Evolutionary conservation across 2,329 filamentous ascomycete species (phyloP).

Genomic region (Epicoccum nigrum): DNA sequence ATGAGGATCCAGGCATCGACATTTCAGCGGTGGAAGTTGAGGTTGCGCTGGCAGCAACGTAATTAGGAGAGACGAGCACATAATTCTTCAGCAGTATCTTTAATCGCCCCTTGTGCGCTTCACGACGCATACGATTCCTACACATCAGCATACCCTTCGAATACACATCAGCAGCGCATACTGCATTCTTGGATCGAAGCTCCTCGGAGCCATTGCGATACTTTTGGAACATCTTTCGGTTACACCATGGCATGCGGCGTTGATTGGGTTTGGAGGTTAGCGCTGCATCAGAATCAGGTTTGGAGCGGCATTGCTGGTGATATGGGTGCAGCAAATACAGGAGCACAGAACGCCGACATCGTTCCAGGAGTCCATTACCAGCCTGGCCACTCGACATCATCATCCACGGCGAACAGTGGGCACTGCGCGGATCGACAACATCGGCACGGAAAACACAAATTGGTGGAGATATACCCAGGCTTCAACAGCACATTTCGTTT

Average conservation of each 20-base stretch:
- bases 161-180: constrained; percentile 9
- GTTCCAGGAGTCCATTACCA: not conserved
- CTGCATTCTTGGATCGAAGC: constrained; percentile 12
- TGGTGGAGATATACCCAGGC: constrained; percentile 14
- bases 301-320: constrained; percentile 13
- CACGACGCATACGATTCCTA: constrained; percentile 17
- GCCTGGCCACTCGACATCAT: not conserved
- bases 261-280: constrained; percentile 9
- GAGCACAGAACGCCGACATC: constrained; percentile 1
- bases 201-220: constrained; percentile 15
- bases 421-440: not conserved
- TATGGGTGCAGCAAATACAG: constrained; percentile 9
- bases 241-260: constrained; percentile 18
- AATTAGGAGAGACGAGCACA: constrained; percentile 7
- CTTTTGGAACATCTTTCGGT: constrained; percentile 12
- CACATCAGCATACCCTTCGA: constrained; percentile 13
- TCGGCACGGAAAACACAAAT: constrained; percentile 7
- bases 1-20: constrained; percentile 3
- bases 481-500: constrained; percentile 16
- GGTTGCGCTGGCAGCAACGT: constrained; percentile 13
- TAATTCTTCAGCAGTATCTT: constrained; percentile 11
- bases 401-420: not conserved
- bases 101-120: constrained; percentile 16
- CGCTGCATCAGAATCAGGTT: constrained; percentile 8
- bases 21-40: constrained; percentile 10